These are phyloP conservation scores for Mycena capillaripes DNA, from an alignment of 768 basidiomycete genomes.

Conservation along the genomic window DNA sequence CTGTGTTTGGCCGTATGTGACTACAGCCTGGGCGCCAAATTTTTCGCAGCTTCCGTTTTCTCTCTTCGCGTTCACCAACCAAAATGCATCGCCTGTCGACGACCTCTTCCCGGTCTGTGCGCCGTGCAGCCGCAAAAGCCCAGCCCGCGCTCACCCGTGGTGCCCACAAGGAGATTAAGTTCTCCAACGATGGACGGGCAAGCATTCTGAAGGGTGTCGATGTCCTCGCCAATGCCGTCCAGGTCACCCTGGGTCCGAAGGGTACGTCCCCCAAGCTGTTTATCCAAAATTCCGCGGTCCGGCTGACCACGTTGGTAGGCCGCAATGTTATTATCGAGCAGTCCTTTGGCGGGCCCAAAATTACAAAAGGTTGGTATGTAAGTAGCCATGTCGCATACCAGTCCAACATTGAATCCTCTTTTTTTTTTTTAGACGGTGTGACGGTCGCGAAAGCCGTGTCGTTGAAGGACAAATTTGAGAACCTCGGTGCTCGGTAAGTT, in stretches of 20 bases:
- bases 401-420: neutral
- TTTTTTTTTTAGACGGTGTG: conserved; percentile 86
- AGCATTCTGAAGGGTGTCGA: conserved; percentile 97
- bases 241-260: conserved; percentile 97
- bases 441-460: conserved; percentile 96
- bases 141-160: conserved; percentile 72
- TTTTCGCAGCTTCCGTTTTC: too few relatives aligned
- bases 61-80: too few relatives aligned
- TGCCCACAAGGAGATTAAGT: conserved; percentile 96
- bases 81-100: conserved; percentile 82
- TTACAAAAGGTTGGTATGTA: conserved; percentile 89
- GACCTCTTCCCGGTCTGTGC: conserved; percentile 76
- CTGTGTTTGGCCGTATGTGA: too few relatives aligned
- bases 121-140: conserved; percentile 72
- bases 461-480: conserved; percentile 98
- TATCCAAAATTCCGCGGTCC: neutral
- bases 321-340: conserved; percentile 99
- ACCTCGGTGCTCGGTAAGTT: conserved; percentile 97
- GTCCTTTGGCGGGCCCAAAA: conserved; percentile 90
- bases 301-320: conserved; percentile 59
- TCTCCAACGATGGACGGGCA: conserved; percentile 95
- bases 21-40: too few relatives aligned
- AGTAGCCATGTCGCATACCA: neutral
- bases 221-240: conserved; percentile 96
- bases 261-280: conserved; percentile 60